Evolutionary conservation across 1,284 basidiomycete genomes (phyloP).

Genomic region (Malassezia vespertilionis): DNA sequence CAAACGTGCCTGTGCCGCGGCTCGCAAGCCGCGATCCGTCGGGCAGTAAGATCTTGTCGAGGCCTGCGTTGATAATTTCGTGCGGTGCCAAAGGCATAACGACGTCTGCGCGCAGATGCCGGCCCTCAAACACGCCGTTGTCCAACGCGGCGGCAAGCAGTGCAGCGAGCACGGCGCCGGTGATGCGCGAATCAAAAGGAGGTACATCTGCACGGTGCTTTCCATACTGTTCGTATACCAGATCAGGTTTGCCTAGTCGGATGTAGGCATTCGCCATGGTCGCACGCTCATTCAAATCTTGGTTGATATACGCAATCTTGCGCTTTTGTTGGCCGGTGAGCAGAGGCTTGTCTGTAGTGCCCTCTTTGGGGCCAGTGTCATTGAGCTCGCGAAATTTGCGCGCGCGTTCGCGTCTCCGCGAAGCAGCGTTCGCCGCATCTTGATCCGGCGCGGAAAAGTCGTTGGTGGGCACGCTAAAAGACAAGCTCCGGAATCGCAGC

Average conservation of each 20-base stretch:
- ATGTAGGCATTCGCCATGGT: constrained; percentile 41
- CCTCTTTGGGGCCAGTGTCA: constrained; percentile 29
- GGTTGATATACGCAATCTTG: constrained; percentile 84
- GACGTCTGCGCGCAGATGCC: constrained; percentile 42
- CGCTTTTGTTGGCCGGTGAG: constrained; percentile 79
- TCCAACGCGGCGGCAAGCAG: constrained; percentile 59
- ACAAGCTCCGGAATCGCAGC: constrained; percentile 47
- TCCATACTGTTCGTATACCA: constrained; percentile 8
- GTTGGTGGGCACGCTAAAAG: constrained; percentile 27
- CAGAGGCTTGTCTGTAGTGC: constrained; percentile 50
- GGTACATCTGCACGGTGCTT: background rate
- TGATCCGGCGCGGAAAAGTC: constrained; percentile 44
- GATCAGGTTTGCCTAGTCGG: constrained; percentile 28
- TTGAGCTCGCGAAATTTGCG: constrained; percentile 58
- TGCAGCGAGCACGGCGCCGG: constrained; percentile 55
- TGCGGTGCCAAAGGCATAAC: constrained; percentile 27
- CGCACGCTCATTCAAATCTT: constrained; percentile 52
- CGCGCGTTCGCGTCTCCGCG: constrained; percentile 50
- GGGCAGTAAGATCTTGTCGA: constrained; percentile 31
- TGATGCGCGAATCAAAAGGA: constrained; percentile 20
- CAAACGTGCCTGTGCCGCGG: constrained; percentile 18
- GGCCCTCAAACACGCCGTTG: constrained; percentile 63
- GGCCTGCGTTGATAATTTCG: constrained; percentile 30
- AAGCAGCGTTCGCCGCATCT: constrained; percentile 37
- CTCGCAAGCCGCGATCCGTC: constrained; percentile 24